Evolutionary conservation across 108 stramenopile genomes (phyloP), one percentile per base, ranked within the genome.

Genomic region (Fragilaria crotonensis): DNA sequence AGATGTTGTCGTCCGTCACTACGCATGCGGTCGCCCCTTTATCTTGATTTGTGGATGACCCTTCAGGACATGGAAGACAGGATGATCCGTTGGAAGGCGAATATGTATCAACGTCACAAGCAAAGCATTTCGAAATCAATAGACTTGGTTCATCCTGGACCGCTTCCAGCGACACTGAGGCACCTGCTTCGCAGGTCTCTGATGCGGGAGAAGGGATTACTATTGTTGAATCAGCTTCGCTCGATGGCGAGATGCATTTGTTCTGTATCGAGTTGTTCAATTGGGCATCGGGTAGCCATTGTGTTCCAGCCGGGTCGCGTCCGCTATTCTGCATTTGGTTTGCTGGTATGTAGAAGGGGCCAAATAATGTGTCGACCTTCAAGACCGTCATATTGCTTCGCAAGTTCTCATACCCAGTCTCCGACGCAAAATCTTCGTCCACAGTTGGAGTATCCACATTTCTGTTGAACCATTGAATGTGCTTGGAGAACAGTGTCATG

Each of bases 361-460:
- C 81, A 56, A 77, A 83, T 25, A 83, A 69, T 9, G 81, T 79
- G 3, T 79, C 64, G 0, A 49, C 62, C 0, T 69, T 67, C 14
- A 79, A 54, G 4, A 67, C 46, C 45, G 52, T 30, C 51, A 83
- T 33, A 30, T 21, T 45, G 7, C 78, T 61, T n/a, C 81, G 71
- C 9, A 83, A 20, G 5, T 25, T 18, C 62, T 83, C 81, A 44
- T 76, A 70, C 2, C 64, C 59, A 21, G 64, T 49, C 2, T 25
- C 21, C 27, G 53, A 54, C 4, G 54, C 30, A 59, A 68, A 56
- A 29, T 63, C 56, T 1, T 29, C 17, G 18, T 49, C 3, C 5
- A 67, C 66, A 30, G 57, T 45, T 9, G 77, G 78, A 21, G 30
- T 14, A 30, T 79, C 70, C 0, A 18, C 48, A 19, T 67, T 52